These are phyloP conservation scores for Emmonsia crescens DNA, from an alignment of 2,329 filamentous ascomycete species.

Conservation along the genomic window DNA sequence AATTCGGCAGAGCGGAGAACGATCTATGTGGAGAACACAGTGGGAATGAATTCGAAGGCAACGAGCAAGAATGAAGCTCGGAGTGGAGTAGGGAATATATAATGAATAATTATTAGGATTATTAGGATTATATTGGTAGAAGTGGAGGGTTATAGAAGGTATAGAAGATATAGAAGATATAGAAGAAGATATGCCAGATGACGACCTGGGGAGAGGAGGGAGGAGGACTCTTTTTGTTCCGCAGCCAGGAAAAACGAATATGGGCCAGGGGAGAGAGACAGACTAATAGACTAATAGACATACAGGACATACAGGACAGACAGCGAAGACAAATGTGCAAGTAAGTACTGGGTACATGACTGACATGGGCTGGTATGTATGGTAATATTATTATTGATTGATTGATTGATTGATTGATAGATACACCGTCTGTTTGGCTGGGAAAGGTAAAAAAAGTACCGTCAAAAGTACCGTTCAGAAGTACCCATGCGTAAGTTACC, in stretches of 20 bases:
- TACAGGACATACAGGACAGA: too few relatives aligned
- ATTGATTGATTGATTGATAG: too few relatives aligned
- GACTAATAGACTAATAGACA: too few relatives aligned
- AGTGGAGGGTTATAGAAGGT: not conserved
- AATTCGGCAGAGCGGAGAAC: not conserved
- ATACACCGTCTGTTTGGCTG: too few relatives aligned
- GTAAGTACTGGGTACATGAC: not conserved
- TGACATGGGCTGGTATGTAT: not conserved
- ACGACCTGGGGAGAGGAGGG: not conserved
- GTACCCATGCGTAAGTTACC: too few relatives aligned
- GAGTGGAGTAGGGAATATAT: not conserved
- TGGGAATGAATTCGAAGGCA: not conserved
- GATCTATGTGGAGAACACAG: not conserved
- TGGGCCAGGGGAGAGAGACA: not conserved
- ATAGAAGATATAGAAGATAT: too few relatives aligned
- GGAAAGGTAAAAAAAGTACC: too few relatives aligned
- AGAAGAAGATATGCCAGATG: conserved; percentile 3
- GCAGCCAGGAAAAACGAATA: not conserved
- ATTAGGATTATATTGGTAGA: not conserved
- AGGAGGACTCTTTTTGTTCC: conserved; percentile 2
- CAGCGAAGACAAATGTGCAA: not conserved
- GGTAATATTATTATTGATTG: not conserved
- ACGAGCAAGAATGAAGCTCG: not conserved
- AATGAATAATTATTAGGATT: not conserved
- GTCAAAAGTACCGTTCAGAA: too few relatives aligned